These are phyloP conservation scores for Russula sp. DNA, from an alignment of 768 basidiomycete genomes.

Conservation along the genomic window DNA sequence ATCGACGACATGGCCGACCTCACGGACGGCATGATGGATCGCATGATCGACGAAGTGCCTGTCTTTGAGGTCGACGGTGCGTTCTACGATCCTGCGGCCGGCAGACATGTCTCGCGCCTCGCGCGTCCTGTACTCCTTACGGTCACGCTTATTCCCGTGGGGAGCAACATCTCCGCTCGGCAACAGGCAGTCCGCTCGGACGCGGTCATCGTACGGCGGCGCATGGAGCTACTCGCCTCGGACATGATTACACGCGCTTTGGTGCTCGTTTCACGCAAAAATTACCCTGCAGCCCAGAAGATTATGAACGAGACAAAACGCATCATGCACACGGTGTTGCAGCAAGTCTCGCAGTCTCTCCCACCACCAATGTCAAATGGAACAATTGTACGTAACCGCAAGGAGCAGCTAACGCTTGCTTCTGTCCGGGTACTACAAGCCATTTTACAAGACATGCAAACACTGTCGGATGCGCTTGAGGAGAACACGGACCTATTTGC, in stretches of 20 bases:
- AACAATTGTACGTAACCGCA: conserved; percentile 60
- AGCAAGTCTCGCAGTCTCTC: conserved; percentile 71
- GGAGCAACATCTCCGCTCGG: conserved; percentile 30
- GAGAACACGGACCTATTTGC: conserved; percentile 91
- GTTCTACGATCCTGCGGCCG: conserved; percentile 86
- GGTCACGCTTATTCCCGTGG: conserved; percentile 73
- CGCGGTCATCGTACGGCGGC: conserved; percentile 82
- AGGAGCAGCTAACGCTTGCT: conserved; percentile 65
- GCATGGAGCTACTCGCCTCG: conserved; percentile 94
- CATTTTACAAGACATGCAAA: conserved; percentile 82
- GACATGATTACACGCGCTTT: conserved; percentile 97
- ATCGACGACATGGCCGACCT: conserved; percentile 72
- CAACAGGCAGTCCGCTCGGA: conserved; percentile 47
- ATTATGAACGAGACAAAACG: conserved; percentile 88
- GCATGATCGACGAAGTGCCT: conserved; percentile 96
- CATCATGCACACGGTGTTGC: conserved; percentile 86
- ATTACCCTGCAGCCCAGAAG: conserved; percentile 84
- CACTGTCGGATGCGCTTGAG: conserved; percentile 80
- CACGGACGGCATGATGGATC: conserved; percentile 88
- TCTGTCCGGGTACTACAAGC: conserved; percentile 80
- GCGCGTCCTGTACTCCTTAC: conserved; percentile 94
- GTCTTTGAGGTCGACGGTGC: conserved; percentile 94
- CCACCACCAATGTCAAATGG: conserved; percentile 45
- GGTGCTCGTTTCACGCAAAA: conserved; percentile 86
- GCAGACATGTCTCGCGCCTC: conserved; percentile 79